Evolutionary conservation across 768 basidiomycete genomes (phyloP).

Genomic region (Psilocybe sp.): DNA sequence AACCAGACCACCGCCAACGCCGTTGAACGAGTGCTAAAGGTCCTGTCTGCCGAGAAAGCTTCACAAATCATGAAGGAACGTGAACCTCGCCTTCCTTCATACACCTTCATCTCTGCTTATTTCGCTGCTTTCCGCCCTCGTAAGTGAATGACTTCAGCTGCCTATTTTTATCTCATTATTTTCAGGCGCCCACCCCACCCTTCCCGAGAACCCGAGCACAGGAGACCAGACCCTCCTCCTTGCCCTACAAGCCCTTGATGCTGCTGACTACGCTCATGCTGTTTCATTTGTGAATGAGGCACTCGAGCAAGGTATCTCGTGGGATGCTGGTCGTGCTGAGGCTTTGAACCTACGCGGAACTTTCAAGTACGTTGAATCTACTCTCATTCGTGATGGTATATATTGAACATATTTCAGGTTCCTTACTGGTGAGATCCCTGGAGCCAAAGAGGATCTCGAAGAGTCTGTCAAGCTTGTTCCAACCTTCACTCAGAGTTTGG

Average conservation of each 20-base stretch:
- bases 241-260: slow-evolving; percentile 79
- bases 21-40: slow-evolving; percentile 92
- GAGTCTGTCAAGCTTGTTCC: slow-evolving; percentile 69
- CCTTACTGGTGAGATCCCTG: slow-evolving; percentile 78
- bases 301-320: slow-evolving; percentile 82
- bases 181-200: slow-evolving; percentile 60
- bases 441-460: slow-evolving; percentile 81
- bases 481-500: slow-evolving; percentile 80
- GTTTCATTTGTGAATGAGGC: slow-evolving; percentile 81
- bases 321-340: slow-evolving; percentile 72
- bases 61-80: slow-evolving; percentile 70
- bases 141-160: slow-evolving; percentile 32
- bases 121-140: slow-evolving; percentile 94
- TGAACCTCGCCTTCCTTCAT: slow-evolving; percentile 81
- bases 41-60: slow-evolving; percentile 70
- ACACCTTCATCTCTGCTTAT: slow-evolving; percentile 92
- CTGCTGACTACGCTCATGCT: slow-evolving; percentile 81
- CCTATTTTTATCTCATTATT: neutral
- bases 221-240: slow-evolving; percentile 84
- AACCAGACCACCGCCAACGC: slow-evolving; percentile 74
- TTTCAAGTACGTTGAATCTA: slow-evolving; percentile 71
- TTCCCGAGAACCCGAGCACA: slow-evolving; percentile 71
- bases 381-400: neutral
- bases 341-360: slow-evolving; percentile 93
- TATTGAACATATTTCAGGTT: slow-evolving; percentile 49